These are phyloP conservation scores for Metarhizium album DNA, from an alignment of 2,329 filamentous ascomycete genomes.

Conservation along the genomic window DNA sequence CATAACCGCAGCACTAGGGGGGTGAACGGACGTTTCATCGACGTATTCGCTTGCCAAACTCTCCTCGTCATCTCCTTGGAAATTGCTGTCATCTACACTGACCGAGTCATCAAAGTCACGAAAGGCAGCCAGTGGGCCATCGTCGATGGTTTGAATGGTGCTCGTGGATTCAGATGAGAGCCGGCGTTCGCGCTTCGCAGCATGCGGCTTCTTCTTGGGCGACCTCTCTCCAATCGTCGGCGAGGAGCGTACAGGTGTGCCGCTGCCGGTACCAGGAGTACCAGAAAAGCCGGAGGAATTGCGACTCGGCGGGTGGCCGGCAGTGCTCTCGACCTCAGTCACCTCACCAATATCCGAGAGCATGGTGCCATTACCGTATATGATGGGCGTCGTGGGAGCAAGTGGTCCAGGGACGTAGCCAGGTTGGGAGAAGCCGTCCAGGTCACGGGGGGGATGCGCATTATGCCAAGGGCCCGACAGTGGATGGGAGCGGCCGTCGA, in stretches of 20 bases:
- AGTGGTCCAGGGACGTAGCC: constrained; percentile 32
- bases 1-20: constrained; percentile 7
- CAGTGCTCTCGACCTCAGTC: constrained; percentile 41
- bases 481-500: constrained; percentile 40
- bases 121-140: constrained; percentile 37
- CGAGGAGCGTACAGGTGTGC: constrained; percentile 29
- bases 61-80: constrained; percentile 58
- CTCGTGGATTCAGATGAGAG: constrained; percentile 50
- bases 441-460: constrained; percentile 25
- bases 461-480: constrained; percentile 43
- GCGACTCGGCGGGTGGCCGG: constrained; percentile 29
- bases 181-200: constrained; percentile 35
- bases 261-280: constrained; percentile 15
- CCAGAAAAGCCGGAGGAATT: constrained; percentile 24
- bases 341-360: constrained; percentile 54
- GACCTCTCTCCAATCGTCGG: constrained; percentile 32
- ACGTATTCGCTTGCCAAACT: constrained; percentile 49
- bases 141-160: constrained; percentile 40
- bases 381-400: constrained; percentile 50
- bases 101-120: constrained; percentile 50
- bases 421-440: constrained; percentile 31
- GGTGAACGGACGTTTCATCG: constrained; percentile 29
- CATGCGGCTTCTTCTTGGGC: constrained; percentile 34
- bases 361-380: constrained; percentile 61
- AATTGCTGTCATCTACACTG: constrained; percentile 54